phyloP scores from a whole-genome alignment of 768 basidiomycete genomes.

The Termitomyces sp. region DNA sequence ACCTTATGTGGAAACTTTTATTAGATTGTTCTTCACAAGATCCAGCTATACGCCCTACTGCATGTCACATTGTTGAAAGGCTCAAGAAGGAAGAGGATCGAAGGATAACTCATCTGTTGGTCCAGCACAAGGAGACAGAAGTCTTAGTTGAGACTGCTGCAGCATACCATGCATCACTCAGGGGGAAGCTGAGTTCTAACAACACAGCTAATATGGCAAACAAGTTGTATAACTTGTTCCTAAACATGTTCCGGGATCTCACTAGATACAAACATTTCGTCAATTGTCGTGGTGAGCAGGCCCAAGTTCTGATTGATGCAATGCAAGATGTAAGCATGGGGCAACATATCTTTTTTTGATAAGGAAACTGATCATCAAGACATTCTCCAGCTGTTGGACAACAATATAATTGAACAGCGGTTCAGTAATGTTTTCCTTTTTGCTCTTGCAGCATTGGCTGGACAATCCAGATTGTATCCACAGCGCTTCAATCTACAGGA shows the following conservation, averaged over 20 bases:
- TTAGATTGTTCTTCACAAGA: not conserved
- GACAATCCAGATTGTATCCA: not conserved
- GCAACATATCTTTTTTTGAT: not conserved
- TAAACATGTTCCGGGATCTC: not conserved
- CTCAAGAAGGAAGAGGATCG: not conserved
- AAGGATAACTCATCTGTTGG: not conserved
- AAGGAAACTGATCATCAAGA: not conserved
- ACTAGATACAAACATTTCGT: not conserved
- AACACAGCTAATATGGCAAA: not conserved
- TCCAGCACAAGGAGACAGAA: not conserved
- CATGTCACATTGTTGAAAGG: not conserved
- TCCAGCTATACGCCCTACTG: not conserved
- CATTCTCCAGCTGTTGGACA: not conserved
- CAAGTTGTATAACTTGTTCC: not conserved
- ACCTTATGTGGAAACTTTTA: not conserved
- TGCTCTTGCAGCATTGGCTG: not conserved
- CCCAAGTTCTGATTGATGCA: not conserved
- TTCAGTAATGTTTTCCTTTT: not conserved
- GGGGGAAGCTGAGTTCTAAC: no score
- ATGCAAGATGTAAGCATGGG: not conserved
- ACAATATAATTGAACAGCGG: not conserved
- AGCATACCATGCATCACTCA: not conserved
- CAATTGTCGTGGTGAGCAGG: not conserved
- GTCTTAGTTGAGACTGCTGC: not conserved
- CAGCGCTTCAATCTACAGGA: not conserved